phyloP scores from a whole-genome alignment of 192 early-diverging fungal species.

The Endogone sp. region DNA sequence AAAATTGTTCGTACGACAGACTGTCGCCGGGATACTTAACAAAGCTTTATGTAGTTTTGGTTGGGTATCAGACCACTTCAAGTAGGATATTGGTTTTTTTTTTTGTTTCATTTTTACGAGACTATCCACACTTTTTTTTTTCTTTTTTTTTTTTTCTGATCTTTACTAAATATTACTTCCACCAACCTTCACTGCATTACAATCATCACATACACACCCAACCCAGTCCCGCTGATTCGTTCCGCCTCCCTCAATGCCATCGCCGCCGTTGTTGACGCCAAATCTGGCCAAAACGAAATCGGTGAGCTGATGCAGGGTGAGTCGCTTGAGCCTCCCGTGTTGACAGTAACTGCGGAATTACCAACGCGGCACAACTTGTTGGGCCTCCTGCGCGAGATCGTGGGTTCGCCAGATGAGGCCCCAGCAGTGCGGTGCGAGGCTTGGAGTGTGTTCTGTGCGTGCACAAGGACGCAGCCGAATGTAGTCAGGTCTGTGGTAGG shows the following conservation, averaged over 20 bases:
- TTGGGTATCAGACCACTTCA: background rate
- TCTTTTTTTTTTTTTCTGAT: no score
- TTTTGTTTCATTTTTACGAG: no score
- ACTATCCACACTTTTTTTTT: no score
- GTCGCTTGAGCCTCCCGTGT: background rate
- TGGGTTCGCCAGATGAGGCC: background rate
- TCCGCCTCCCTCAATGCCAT: slow-evolving; percentile 12
- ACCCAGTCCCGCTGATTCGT: slow-evolving; percentile 16
- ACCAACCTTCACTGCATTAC: no score
- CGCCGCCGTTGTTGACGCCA: slow-evolving; percentile 4
- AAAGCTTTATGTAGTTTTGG: slow-evolving; percentile 14
- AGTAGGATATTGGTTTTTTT: background rate
- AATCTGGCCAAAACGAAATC: slow-evolving; percentile 1
- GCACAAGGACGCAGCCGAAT: slow-evolving; percentile 25
- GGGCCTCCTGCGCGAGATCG: slow-evolving; percentile 10
- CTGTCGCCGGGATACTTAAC: slow-evolving; percentile 28
- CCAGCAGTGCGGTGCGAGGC: slow-evolving; percentile 23
- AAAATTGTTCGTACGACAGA: slow-evolving; percentile 34
- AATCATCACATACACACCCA: no score
- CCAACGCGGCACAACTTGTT: background rate
- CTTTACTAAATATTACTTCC: no score
- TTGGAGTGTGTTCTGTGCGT: slow-evolving; percentile 35
- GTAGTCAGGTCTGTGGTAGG: background rate
- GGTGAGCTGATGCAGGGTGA: slow-evolving; percentile 1
- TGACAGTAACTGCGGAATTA: background rate